Percentiles rank a stretch among this genome's conserved stretches.
Conservation (phyloP, 768 basidiomycete species). For the Cystobasidium ongulense region DNA sequence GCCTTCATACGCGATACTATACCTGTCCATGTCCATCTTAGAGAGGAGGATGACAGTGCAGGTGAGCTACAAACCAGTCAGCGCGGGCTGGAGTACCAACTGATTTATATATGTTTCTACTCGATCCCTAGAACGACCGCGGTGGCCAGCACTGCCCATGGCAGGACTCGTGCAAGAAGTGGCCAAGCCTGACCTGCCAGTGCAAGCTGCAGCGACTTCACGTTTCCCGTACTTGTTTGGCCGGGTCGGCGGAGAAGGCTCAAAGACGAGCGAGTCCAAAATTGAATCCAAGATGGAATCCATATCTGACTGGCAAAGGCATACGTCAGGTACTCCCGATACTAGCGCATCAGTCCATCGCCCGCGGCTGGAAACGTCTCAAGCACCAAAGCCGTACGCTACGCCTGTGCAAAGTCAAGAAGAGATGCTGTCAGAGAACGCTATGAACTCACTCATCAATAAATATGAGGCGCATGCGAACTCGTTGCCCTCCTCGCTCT, state of each 20-base stretch:
- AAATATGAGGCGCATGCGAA: neutral
- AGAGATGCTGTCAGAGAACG: neutral
- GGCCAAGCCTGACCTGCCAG: neutral
- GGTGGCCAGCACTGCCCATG: conserved; percentile 16
- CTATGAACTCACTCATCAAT: neutral
- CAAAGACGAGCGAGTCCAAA: neutral
- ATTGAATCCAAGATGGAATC: neutral
- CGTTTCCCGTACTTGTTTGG: neutral
- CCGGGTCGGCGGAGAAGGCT: neutral
- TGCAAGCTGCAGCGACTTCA: neutral
- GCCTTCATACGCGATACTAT: conserved; percentile 15
- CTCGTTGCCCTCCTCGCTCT: neutral
- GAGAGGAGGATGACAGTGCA: conserved; percentile 17
- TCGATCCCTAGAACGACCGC: neutral
- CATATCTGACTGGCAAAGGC: conserved; percentile 7
- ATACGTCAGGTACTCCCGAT: neutral
- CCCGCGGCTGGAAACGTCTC: too few species aligned
- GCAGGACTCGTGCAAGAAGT: neutral
- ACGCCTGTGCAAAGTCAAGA: neutral
- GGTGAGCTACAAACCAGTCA: neutral
- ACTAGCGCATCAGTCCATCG: neutral
- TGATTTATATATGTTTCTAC: too few species aligned
- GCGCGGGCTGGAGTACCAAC: neutral
- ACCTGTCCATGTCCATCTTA: conserved; percentile 23
- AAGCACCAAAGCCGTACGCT: neutral